A percentile compares a stretch with the other conserved stretches of the same genome.
Evolutionary conservation across 2,329 filamentous ascomycete species (phyloP).

Genomic region (Trichoderma citrinoviride): DNA sequence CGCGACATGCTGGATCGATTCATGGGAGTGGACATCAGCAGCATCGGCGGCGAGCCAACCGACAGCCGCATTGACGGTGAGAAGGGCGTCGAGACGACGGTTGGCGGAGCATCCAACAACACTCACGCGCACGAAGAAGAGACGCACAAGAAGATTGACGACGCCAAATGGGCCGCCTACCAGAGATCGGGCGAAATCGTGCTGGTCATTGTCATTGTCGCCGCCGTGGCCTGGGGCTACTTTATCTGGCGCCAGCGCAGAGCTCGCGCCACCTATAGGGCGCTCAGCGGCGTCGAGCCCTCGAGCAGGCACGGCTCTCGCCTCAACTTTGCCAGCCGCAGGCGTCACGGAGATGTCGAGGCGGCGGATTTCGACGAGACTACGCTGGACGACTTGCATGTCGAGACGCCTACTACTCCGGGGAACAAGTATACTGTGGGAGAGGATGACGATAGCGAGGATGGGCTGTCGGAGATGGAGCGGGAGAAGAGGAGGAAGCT

Average conservation of each 20-base stretch:
- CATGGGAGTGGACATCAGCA: constrained; percentile 86
- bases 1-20: constrained; percentile 98
- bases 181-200: constrained; percentile 83
- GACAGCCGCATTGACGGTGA: constrained; percentile 84
- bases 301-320: constrained; percentile 35
- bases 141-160: constrained; percentile 67
- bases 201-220: constrained; percentile 74
- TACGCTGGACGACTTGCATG: constrained; percentile 60
- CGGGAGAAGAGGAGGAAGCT: constrained; percentile 25
- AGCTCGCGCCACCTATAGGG: constrained; percentile 54
- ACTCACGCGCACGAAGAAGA: constrained; percentile 53
- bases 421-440: constrained; percentile 56
- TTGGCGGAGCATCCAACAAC: constrained; percentile 64
- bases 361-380: constrained; percentile 65
- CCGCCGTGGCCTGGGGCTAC: constrained; percentile 71
- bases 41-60: constrained; percentile 75
- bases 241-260: constrained; percentile 63
- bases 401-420: constrained; percentile 45
- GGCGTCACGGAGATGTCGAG: constrained; percentile 54
- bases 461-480: constrained; percentile 39
- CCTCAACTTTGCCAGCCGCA: constrained; percentile 49
- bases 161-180: constrained; percentile 87
- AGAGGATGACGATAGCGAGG: constrained; percentile 56
- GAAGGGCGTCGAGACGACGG: constrained; percentile 72
- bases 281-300: constrained; percentile 43